Evolutionary conservation across 2,329 filamentous ascomycete genomes (phyloP), one percentile per base, ranked within the genome.

Genomic region (Fusarium sp.): DNA sequence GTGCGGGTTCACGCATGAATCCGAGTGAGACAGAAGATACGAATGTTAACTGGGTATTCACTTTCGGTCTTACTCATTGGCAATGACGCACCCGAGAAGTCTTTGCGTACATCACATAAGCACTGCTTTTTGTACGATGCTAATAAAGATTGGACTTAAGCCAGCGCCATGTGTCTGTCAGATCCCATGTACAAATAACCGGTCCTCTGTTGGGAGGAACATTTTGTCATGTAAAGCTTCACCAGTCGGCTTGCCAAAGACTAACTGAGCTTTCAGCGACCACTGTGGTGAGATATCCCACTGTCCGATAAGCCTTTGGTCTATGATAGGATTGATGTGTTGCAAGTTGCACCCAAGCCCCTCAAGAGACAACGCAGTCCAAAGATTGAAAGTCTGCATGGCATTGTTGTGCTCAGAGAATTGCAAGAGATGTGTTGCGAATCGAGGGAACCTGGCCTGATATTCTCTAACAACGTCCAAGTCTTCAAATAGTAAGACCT

Each of bases 401-500:
- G 64, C 68, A 31, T 70, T 62, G 20, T 62, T 68, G 29, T 68
- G 64, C 22, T 67, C 64, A n/a, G 64, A 67, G 41, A 67, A 67
- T 18, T 67, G 64, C 46, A 63, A 20, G 7, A 67, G 46, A 64
- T 67, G 64, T 22, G 39, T 47, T 2, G 59, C 46, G 15, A 67
- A 67, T 44, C 64, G 59, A 25, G 64, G 46, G 14, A 41, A 31
- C 13, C 33, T 49, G n/a, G 31, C 46, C 22, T 64, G 64, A 33
- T 63, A 67, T 9, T 53, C 15, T 11, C 65, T 55, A 25, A 70
- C 47, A 5, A 65, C 64, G 7, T 65, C 59, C 13, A 68, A 36
- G n/a, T 70, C 68, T 50, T 70, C 64, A 56, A 68, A 68, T 1
- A 68, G 36, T 7, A 70, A 50, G 15, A 70, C 31, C 64, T 67